Evolutionary conservation across 179 eudicot genomes (phyloP).

Genomic region (Beta macrorhiza): DNA sequence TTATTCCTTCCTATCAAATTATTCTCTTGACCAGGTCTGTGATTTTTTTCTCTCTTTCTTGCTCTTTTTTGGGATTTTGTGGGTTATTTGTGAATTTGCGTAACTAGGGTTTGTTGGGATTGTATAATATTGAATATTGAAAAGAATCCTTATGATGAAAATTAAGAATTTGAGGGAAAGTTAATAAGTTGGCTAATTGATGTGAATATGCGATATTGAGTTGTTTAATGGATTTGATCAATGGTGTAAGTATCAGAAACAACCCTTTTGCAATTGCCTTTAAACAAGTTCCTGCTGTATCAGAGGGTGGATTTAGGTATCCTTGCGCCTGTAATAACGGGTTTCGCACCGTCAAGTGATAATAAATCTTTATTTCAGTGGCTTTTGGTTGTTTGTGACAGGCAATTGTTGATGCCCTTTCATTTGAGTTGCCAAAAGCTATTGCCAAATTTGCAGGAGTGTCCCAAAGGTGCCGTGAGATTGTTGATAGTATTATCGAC

Average conservation of each 20-base stretch:
- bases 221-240: not conserved
- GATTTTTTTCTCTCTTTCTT: not conserved
- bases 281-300: not conserved
- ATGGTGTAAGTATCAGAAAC: not conserved
- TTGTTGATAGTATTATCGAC: slow-evolving; percentile 50
- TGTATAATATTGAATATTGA: not conserved
- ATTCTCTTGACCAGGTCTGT: slow-evolving; percentile 59
- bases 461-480: slow-evolving; percentile 57
- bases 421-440: slow-evolving; percentile 80
- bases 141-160: not conserved
- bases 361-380: not conserved
- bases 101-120: slow-evolving; percentile 3
- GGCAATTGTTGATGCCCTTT: slow-evolving; percentile 72
- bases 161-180: not conserved
- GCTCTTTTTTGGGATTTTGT: not conserved
- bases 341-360: not conserved
- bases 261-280: not conserved
- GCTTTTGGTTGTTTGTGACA: slow-evolving; percentile 26
- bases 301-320: not conserved
- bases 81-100: not conserved
- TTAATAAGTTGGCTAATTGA: not conserved
- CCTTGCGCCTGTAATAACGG: not conserved
- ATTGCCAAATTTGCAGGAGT: slow-evolving; percentile 62
- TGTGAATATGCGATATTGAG: not conserved
- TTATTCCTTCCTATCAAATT: slow-evolving; percentile 41